Percentiles rank a stretch among this genome's conserved stretches.
Conservation (phyloP, 2,329 filamentous ascomycete species). For the Akanthomyces uredinophilus region DNA sequence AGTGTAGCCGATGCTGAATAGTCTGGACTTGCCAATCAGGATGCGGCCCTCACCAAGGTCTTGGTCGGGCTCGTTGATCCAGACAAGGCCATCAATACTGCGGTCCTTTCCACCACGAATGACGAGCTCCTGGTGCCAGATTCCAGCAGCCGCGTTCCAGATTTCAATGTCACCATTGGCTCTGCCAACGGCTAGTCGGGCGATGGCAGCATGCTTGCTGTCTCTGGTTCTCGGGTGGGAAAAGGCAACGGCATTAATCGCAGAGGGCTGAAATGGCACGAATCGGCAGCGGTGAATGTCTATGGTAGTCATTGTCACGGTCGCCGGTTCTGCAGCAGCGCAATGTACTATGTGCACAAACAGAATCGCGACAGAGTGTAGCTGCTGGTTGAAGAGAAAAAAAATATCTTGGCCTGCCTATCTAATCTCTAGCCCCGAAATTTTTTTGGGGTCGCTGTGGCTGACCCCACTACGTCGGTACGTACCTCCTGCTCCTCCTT, state of each 20-base stretch:
- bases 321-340: slow-evolving; percentile 12
- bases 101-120: slow-evolving; percentile 78
- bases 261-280: slow-evolving; percentile 82
- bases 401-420: slow-evolving; percentile 21
- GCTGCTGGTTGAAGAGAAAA: slow-evolving; percentile 20
- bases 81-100: slow-evolving; percentile 84
- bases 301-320: slow-evolving; percentile 47
- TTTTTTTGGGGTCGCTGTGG: slow-evolving; percentile 23
- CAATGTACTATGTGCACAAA: background rate
- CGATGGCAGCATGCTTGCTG: slow-evolving; percentile 45
- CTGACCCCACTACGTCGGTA: background rate
- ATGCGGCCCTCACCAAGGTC: slow-evolving; percentile 56
- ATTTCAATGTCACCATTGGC: slow-evolving; percentile 96
- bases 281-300: slow-evolving; percentile 97
- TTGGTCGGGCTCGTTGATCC: slow-evolving; percentile 82
- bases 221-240: slow-evolving; percentile 61
- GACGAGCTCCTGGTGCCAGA: slow-evolving; percentile 86
- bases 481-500: background rate
- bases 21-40: slow-evolving; percentile 66
- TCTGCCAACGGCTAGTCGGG: slow-evolving; percentile 82
- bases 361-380: background rate
- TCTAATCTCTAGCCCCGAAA: slow-evolving; percentile 21
- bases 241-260: slow-evolving; percentile 93
- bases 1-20: slow-evolving; percentile 96
- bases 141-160: slow-evolving; percentile 80